Evolutionary conservation across 2,329 filamentous ascomycete genomes (phyloP).

Genomic region (Akanthomyces uredinophilus): DNA sequence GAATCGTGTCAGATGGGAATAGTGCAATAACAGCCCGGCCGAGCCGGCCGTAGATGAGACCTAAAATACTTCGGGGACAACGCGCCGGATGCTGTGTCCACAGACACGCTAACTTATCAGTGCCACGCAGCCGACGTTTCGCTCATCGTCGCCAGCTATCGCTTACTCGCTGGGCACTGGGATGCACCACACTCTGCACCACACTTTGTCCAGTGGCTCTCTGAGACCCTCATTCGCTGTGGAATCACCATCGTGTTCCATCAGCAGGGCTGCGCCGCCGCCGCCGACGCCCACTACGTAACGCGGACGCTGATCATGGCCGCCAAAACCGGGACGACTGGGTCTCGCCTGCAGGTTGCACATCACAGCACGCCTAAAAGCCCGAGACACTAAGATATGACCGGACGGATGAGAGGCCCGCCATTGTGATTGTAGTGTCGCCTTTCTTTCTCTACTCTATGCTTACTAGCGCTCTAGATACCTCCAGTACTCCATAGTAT

Average conservation of each 20-base stretch:
- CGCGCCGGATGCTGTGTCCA: neutral
- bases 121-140: neutral
- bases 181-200: neutral
- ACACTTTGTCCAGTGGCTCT: neutral
- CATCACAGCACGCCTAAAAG: too few relatives aligned
- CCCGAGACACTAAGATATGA: too few relatives aligned
- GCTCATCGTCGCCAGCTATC: too few relatives aligned
- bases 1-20: neutral
- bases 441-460: too few relatives aligned
- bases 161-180: neutral
- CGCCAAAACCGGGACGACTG: neutral
- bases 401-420: too few relatives aligned
- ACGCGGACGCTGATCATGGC: neutral
- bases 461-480: too few relatives aligned
- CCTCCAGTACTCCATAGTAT: too few relatives aligned
- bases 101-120: too few relatives aligned
- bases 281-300: neutral
- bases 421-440: too few relatives aligned
- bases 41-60: neutral
- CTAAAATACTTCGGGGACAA: neutral
- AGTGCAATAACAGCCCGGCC: neutral
- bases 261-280: neutral
- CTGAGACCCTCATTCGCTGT: too few relatives aligned
- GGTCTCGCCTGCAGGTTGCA: too few relatives aligned
- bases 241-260: too few relatives aligned